These are phyloP conservation scores for Hirschioporus abietinus DNA, from an alignment of 768 basidiomycete genomes.

Conservation along the genomic window DNA sequence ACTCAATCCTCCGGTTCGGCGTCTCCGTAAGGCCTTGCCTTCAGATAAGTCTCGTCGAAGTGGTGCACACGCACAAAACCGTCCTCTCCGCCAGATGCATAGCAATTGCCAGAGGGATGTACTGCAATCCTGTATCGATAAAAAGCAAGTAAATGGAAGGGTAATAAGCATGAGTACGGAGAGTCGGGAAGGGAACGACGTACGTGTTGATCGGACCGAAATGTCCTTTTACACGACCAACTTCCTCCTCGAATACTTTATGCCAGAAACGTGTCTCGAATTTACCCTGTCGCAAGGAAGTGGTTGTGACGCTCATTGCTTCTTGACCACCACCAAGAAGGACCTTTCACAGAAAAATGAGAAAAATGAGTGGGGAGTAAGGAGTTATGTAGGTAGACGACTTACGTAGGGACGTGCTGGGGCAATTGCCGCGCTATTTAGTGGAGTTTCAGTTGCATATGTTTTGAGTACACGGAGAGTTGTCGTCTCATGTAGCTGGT, in stretches of 20 bases:
- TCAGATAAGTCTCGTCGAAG: conserved; percentile 94
- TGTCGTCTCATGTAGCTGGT: conserved; percentile 81
- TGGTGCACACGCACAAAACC: conserved; percentile 90
- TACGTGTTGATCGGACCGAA: conserved; percentile 97
- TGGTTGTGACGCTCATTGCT: conserved; percentile 96
- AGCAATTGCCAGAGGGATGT: conserved; percentile 81
- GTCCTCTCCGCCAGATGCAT: conserved; percentile 95
- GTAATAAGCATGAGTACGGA: background rate
- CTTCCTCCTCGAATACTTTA: conserved; percentile 93
- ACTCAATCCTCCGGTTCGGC: conserved; percentile 63
- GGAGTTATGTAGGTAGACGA: conserved; percentile 5
- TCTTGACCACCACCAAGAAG: conserved; percentile 96
- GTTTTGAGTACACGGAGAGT: conserved; percentile 90
- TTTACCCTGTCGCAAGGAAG: conserved; percentile 88
- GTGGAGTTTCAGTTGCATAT: conserved; percentile 85
- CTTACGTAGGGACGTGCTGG: conserved; percentile 80
- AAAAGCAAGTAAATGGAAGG: conserved; percentile 6
- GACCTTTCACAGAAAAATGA: conserved; percentile 39
- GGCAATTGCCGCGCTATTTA: conserved; percentile 89
- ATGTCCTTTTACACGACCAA: conserved; percentile 95
- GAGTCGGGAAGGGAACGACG: conserved; percentile 27
- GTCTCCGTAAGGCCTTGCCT: conserved; percentile 86
- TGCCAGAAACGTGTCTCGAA: conserved; percentile 99
- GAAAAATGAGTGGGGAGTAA: background rate
- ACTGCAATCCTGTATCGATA: conserved; percentile 70